Percentiles rank a stretch among this genome's conserved stretches.
These are phyloP conservation scores for Penicillium occitanis DNA, from an alignment of 2,329 filamentous ascomycete genomes.

Conservation along the genomic window DNA sequence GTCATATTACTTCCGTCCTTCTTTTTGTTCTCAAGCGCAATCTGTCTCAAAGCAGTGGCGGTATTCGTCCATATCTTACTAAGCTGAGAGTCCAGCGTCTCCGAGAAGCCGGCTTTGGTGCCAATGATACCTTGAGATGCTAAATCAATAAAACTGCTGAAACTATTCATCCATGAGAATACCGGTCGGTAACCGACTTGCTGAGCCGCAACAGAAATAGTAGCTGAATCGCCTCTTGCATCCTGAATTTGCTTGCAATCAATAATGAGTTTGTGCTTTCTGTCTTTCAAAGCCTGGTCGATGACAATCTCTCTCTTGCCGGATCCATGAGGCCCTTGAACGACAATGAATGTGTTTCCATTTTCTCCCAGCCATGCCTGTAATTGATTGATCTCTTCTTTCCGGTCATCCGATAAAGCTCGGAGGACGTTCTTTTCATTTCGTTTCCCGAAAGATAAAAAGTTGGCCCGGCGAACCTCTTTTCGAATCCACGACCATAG, in stretches of 20 bases:
- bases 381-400: slow-evolving; percentile 76
- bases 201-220: slow-evolving; percentile 75
- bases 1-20: slow-evolving; percentile 69
- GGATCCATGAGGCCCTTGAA: slow-evolving; percentile 87
- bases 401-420: slow-evolving; percentile 84
- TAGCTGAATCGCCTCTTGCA: slow-evolving; percentile 80
- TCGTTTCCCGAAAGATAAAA: slow-evolving; percentile 43
- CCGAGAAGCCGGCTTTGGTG: slow-evolving; percentile 90
- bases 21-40: slow-evolving; percentile 67
- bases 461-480: slow-evolving; percentile 53
- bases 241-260: slow-evolving; percentile 95
- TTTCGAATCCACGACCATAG: slow-evolving; percentile 79
- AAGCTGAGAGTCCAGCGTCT: slow-evolving; percentile 85
- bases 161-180: slow-evolving; percentile 94
- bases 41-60: slow-evolving; percentile 71
- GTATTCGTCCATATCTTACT: slow-evolving; percentile 87
- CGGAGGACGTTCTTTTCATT: slow-evolving; percentile 68
- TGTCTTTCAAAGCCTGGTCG: slow-evolving; percentile 75
- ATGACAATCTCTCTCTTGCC: slow-evolving; percentile 87
- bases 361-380: slow-evolving; percentile 85
- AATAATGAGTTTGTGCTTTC: slow-evolving; percentile 75
- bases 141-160: slow-evolving; percentile 88
- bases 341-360: slow-evolving; percentile 86
- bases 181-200: slow-evolving; percentile 89
- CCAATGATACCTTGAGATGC: slow-evolving; percentile 92